Conservation (phyloP, 331 rosid species). For the Acacia pycnantha region DNA sequence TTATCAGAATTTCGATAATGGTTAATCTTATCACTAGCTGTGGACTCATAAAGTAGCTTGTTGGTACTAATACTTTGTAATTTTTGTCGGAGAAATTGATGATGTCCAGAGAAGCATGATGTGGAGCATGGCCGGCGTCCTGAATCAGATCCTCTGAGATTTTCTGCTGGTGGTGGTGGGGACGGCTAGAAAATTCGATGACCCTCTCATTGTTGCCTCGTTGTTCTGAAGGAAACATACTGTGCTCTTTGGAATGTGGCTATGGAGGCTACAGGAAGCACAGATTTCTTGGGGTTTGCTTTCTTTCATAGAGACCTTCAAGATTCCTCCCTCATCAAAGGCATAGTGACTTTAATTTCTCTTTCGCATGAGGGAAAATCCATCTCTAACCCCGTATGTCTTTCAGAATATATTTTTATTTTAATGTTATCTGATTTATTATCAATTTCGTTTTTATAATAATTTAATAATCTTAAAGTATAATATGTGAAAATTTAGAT, state of each 20-base stretch:
- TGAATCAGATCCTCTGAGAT: constrained; percentile 47
- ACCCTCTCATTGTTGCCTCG: constrained; percentile 60
- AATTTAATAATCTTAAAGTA: neutral
- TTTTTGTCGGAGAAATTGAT: constrained; percentile 15
- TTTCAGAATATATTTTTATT: neutral
- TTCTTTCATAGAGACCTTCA: constrained; percentile 21
- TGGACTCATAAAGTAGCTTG: constrained; percentile 6
- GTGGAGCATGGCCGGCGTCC: constrained; percentile 16
- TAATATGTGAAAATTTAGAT: neutral
- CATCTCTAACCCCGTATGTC: too few relatives aligned
- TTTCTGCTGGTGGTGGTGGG: constrained; percentile 36
- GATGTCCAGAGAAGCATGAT: constrained; percentile 29
- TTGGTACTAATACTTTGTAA: neutral
- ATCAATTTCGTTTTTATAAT: neutral
- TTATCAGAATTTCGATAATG: neutral
- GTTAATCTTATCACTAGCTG: neutral
- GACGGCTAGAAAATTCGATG: constrained; percentile 45
- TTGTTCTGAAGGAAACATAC: constrained; percentile 72
- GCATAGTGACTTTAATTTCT: neutral
- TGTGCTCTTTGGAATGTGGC: constrained; percentile 2
- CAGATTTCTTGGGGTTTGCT: constrained; percentile 28
- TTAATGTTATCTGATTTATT: neutral
- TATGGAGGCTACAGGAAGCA: constrained; percentile 19
- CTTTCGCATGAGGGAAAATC: too few relatives aligned
- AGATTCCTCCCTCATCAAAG: constrained; percentile 28